These are phyloP conservation scores for Mucor racemosus DNA, from an alignment of 371 early-diverging fungal species.

Conservation along the genomic window DNA sequence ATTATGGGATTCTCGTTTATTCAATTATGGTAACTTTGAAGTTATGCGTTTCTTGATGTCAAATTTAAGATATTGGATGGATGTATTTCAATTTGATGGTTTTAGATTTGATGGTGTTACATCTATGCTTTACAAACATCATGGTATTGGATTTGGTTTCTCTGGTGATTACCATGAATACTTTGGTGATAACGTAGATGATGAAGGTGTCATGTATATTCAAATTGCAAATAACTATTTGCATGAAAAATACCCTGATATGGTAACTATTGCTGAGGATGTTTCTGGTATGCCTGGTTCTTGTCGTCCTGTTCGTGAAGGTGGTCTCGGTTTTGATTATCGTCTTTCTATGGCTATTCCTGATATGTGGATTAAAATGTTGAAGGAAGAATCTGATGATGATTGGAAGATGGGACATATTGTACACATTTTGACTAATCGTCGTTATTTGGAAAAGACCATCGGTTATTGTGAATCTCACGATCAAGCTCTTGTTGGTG, in stretches of 20 bases:
- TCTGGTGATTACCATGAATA: conserved; percentile 94
- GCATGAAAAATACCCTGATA: conserved; percentile 77
- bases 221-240: conserved; percentile 90
- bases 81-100: conserved; percentile 92
- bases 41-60: conserved; percentile 91
- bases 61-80: conserved; percentile 92
- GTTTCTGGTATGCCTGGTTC: conserved; percentile 98
- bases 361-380: conserved; percentile 98
- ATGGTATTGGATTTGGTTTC: conserved; percentile 94
- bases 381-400: conserved; percentile 92
- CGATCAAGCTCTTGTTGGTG: conserved; percentile 97
- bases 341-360: conserved; percentile 97
- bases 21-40: conserved; percentile 93
- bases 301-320: conserved; percentile 87
- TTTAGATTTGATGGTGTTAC: conserved; percentile 98
- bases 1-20: conserved; percentile 92
- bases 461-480: conserved; percentile 95
- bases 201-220: conserved; percentile 87
- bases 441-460: conserved; percentile 87
- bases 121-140: conserved; percentile 93
- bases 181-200: conserved; percentile 84
- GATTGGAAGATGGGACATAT: conserved; percentile 93
- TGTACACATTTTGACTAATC: conserved; percentile 86
- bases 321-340: conserved; percentile 97
- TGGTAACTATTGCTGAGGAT: conserved; percentile 95